These are phyloP conservation scores for Ilyonectria mors-panacis DNA, from an alignment of 2,329 filamentous ascomycete genomes.

Conservation along the genomic window DNA sequence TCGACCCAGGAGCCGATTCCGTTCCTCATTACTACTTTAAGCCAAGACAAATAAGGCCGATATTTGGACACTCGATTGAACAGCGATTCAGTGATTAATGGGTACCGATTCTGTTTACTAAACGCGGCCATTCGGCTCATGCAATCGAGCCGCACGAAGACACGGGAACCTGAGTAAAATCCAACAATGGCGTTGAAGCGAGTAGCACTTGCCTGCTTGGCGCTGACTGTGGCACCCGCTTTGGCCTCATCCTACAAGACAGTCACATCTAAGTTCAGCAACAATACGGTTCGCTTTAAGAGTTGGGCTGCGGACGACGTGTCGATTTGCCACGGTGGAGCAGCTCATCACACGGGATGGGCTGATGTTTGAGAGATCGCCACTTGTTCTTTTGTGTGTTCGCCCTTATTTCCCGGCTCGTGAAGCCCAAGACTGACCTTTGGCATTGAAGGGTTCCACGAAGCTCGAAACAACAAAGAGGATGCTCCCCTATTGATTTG, in stretches of 20 bases:
- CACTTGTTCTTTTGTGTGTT: slow-evolving; percentile 12
- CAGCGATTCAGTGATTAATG: too few relatives aligned
- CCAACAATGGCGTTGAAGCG: too few relatives aligned
- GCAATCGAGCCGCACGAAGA: too few relatives aligned
- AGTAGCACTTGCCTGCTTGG: too few relatives aligned
- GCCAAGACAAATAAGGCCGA: too few relatives aligned
- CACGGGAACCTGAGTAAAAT: too few relatives aligned
- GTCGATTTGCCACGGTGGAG: not conserved
- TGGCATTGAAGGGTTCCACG: slow-evolving; percentile 5
- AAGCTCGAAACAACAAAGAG: not conserved
- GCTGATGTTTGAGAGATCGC: slow-evolving; percentile 8
- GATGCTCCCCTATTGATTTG: slow-evolving; percentile 9
- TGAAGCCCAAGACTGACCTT: not conserved
- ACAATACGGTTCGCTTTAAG: not conserved
- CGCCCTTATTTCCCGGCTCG: not conserved
- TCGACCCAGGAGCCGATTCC: too few relatives aligned
- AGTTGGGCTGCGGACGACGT: not conserved
- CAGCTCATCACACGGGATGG: slow-evolving; percentile 12
- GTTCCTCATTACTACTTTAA: too few relatives aligned
- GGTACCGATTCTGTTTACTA: too few relatives aligned
- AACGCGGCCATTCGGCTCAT: too few relatives aligned
- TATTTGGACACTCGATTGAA: too few relatives aligned
- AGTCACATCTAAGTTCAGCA: not conserved
- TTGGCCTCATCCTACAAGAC: not conserved
- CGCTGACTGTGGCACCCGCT: too few relatives aligned